A percentile compares a stretch with the other conserved stretches of the same genome.
These are phyloP conservation scores for Lobosporangium transversale DNA, from an alignment of 192 early-diverging fungal genomes.

Conservation along the genomic window DNA sequence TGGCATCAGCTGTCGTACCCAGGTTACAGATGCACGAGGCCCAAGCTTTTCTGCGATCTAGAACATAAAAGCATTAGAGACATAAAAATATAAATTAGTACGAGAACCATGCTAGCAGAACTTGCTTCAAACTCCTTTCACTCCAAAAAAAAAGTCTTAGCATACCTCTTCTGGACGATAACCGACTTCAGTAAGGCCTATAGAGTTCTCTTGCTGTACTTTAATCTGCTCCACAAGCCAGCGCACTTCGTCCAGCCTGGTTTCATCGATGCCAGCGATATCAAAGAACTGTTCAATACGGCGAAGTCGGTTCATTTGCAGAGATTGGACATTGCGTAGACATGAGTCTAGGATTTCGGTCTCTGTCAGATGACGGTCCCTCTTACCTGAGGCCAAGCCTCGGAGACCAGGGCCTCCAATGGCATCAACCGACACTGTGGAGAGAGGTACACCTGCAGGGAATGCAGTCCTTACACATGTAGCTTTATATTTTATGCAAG, in stretches of 20 bases:
- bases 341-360: conserved; percentile 44
- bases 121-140: too few relatives aligned
- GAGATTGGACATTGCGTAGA: conserved; percentile 28
- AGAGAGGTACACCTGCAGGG: conserved; percentile 33
- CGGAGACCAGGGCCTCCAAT: conserved; percentile 22
- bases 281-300: conserved; percentile 48
- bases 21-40: conserved; percentile 17
- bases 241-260: conserved; percentile 32
- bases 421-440: conserved; percentile 37
- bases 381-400: conserved; percentile 24
- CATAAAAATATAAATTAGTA: not conserved
- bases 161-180: conserved; percentile 30
- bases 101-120: too few relatives aligned
- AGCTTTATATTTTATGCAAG: conserved; percentile 48
- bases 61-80: not conserved
- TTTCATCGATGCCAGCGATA: conserved; percentile 40
- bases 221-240: conserved; percentile 44
- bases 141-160: not conserved
- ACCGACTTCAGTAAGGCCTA: too few relatives aligned
- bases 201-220: not conserved
- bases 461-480: conserved; percentile 33
- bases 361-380: conserved; percentile 31
- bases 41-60: conserved; percentile 31
- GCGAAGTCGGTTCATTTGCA: conserved; percentile 35
- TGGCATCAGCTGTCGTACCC: conserved; percentile 41